Conservation (phyloP, 1,284 basidiomycete species). For the Heliocybe sulcata region DNA sequence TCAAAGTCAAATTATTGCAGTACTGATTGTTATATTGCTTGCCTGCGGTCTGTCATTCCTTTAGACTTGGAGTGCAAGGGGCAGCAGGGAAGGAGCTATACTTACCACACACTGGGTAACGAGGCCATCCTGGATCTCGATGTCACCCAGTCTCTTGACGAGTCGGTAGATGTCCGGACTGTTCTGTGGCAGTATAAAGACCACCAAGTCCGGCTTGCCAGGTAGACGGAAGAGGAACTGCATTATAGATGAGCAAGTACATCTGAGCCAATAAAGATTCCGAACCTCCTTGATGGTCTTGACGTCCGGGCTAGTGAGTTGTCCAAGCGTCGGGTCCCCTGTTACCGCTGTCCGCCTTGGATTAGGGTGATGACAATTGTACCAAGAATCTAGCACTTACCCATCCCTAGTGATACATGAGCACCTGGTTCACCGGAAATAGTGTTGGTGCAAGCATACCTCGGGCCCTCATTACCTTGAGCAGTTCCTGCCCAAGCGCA, state of each 20-base stretch:
- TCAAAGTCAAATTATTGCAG: neutral
- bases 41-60: neutral
- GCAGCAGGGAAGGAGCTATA: neutral
- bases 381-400: neutral
- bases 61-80: neutral
- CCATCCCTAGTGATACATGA: neutral
- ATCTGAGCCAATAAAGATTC: no score
- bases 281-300: no score
- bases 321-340: no score
- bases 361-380: no score
- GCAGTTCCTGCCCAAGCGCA: neutral
- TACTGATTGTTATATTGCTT: neutral
- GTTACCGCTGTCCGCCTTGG: no score
- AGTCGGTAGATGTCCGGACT: neutral
- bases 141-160: neutral
- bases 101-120: slow-evolving; percentile 1
- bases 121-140: neutral
- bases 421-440: neutral
- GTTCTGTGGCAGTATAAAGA: neutral
- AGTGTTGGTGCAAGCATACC: neutral
- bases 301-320: no score
- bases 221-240: neutral
- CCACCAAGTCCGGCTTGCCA: neutral
- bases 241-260: neutral
- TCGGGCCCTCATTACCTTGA: neutral